phyloP scores from a whole-genome alignment of 768 basidiomycete species.

The Sporobolomyces pararoseus region DNA sequence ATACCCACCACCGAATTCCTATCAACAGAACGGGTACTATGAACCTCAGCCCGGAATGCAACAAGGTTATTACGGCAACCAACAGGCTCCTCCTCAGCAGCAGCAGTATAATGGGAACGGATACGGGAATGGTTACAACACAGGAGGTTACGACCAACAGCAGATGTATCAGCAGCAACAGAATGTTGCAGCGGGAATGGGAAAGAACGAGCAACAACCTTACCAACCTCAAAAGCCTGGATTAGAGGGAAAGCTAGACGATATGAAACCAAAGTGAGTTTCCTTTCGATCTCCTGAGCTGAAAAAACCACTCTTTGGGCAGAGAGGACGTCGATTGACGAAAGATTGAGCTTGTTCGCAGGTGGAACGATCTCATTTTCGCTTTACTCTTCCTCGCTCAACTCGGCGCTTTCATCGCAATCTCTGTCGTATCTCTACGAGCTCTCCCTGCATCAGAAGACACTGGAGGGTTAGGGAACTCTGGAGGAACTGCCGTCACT shows the following conservation, averaged over 20 bases:
- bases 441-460: constrained; percentile 14
- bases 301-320: not conserved
- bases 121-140: constrained; percentile 13
- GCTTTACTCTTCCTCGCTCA: constrained; percentile 46
- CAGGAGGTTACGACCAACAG: not conserved
- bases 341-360: no score
- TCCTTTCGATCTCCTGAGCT: no score
- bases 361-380: constrained; percentile 44
- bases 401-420: constrained; percentile 43
- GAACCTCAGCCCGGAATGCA: constrained; percentile 1
- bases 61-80: not conserved
- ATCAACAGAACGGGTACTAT: constrained; percentile 16
- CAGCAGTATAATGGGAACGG: not conserved
- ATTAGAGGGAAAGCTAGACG: constrained; percentile 35
- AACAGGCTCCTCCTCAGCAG: not conserved
- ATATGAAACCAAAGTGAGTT: constrained; percentile 38
- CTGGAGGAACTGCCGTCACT: constrained; percentile 17
- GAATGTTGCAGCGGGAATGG: not conserved
- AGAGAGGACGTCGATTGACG: no score
- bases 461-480: constrained; percentile 15
- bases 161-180: constrained; percentile 14
- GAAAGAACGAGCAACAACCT: constrained; percentile 2
- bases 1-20: constrained; percentile 3
- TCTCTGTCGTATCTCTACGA: constrained; percentile 42
- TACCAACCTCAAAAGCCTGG: constrained; percentile 14